phyloP scores from a whole-genome alignment of 2,329 filamentous ascomycete species.

The Aspergillus fumigatiaffinis region DNA sequence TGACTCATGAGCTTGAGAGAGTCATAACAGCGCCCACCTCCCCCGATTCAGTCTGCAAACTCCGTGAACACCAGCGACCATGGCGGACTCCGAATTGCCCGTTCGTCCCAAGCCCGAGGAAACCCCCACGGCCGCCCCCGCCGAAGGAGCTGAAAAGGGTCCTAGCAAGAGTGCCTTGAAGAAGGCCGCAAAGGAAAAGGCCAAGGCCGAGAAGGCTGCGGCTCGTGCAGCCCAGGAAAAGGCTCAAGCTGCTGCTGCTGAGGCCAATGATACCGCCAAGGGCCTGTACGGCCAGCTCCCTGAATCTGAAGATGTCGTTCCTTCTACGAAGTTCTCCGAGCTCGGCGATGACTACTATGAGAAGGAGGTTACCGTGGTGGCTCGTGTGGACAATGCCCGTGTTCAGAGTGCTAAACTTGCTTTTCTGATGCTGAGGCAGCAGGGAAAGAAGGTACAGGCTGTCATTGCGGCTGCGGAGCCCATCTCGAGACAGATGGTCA shows the following conservation, averaged over 20 bases:
- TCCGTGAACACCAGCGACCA: conserved; percentile 15
- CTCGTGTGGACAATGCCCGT: conserved; percentile 80
- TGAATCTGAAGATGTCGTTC: conserved; percentile 54
- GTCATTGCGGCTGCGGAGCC: conserved; percentile 62
- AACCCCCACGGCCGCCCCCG: conserved; percentile 25
- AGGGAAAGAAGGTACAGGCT: conserved; percentile 77
- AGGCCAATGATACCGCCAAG: conserved; percentile 57
- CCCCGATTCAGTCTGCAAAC: conserved; percentile 3
- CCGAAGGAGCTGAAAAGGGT: conserved; percentile 28
- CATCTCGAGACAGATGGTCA: conserved; percentile 86
- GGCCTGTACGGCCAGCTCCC: conserved; percentile 75
- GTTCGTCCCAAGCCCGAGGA: conserved; percentile 39
- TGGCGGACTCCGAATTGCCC: conserved; percentile 40
- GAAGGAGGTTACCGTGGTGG: conserved; percentile 71
- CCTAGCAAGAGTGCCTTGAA: conserved; percentile 75
- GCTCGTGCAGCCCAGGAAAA: conserved; percentile 71
- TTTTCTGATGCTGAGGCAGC: conserved; percentile 80
- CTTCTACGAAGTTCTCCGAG: conserved; percentile 56
- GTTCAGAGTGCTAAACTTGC: conserved; percentile 87
- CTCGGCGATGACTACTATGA: conserved; percentile 60
- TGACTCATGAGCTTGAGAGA: not conserved
- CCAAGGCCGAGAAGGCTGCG: conserved; percentile 75
- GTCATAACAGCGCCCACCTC: conserved; percentile 4
- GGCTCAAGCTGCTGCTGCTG: conserved; percentile 61
- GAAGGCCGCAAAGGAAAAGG: conserved; percentile 86